phyloP scores from a whole-genome alignment of 192 early-diverging fungal genomes.

The Allomyces macrogynus region DNA sequence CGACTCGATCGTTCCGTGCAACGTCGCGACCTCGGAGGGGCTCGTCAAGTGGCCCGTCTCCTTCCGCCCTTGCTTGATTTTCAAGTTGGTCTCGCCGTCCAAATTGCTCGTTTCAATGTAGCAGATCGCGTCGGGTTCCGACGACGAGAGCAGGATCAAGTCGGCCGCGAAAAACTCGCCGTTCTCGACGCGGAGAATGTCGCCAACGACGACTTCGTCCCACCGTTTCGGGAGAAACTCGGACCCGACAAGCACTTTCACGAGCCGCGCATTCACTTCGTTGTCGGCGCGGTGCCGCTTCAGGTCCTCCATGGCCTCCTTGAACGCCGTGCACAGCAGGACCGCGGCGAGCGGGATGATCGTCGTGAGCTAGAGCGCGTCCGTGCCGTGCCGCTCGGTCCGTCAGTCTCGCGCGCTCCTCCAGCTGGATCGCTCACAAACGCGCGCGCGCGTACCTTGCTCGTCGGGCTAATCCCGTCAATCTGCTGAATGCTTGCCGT shows the following conservation, averaged over 20 bases:
- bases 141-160: constrained; percentile 68
- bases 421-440: no score
- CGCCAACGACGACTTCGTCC: constrained; percentile 71
- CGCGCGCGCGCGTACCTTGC: no score
- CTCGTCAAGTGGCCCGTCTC: constrained; percentile 60
- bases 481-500: constrained; percentile 97
- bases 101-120: constrained; percentile 98
- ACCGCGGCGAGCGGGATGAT: constrained; percentile 62
- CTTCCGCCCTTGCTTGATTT: constrained; percentile 79
- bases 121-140: constrained; percentile 86
- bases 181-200: constrained; percentile 77
- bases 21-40: constrained; percentile 36
- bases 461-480: constrained; percentile 69
- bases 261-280: no score
- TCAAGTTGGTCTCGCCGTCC: constrained; percentile 95
- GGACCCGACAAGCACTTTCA: no score
- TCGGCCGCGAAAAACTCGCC: constrained; percentile 82
- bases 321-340: constrained; percentile 69
- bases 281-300: no score
- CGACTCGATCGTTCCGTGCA: constrained; percentile 56
- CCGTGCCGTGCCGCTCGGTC: no score
- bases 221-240: constrained; percentile 13
- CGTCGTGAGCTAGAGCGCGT: constrained; percentile 37
- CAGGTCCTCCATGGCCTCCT: constrained; percentile 84
- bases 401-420: no score